These are phyloP conservation scores for Colletotrichum eleusines DNA, from an alignment of 2,329 filamentous ascomycete species.

Conservation along the genomic window DNA sequence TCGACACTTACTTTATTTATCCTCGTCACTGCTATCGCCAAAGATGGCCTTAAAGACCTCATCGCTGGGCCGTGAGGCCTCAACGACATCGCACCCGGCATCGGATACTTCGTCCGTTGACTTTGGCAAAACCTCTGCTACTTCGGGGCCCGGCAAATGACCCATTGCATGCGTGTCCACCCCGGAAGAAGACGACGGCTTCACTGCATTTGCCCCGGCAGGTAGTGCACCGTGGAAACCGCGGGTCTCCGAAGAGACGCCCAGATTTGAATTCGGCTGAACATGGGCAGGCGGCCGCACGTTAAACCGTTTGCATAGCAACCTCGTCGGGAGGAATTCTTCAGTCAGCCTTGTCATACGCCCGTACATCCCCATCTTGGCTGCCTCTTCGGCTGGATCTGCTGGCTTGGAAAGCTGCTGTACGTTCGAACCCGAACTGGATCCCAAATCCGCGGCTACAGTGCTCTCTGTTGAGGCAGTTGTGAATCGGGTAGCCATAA, in stretches of 20 bases:
- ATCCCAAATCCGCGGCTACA: slow-evolving; percentile 43
- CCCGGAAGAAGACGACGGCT: not conserved
- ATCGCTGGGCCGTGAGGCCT: slow-evolving; percentile 23
- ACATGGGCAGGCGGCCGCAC: slow-evolving; percentile 82
- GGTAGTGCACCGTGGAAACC: not conserved
- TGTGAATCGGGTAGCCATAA: slow-evolving; percentile 95
- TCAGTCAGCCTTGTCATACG: slow-evolving; percentile 80
- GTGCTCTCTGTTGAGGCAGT: slow-evolving; percentile 67
- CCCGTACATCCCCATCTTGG: slow-evolving; percentile 92
- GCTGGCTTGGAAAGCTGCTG: slow-evolving; percentile 68
- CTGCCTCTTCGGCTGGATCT: slow-evolving; percentile 87
- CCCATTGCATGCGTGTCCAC: not conserved
- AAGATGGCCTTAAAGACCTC: slow-evolving; percentile 90
- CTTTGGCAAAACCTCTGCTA: not conserved
- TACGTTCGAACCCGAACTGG: slow-evolving; percentile 43
- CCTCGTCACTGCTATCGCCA: slow-evolving; percentile 83
- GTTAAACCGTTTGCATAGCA: slow-evolving; percentile 96
- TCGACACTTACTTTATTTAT: slow-evolving; percentile 30
- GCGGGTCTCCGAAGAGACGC: not conserved
- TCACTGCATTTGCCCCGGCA: not conserved
- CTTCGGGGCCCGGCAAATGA: not conserved
- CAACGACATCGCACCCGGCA: slow-evolving; percentile 29
- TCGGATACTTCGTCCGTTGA: slow-evolving; percentile 15
- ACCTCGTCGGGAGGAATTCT: slow-evolving; percentile 82
- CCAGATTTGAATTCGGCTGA: slow-evolving; percentile 61